Percentiles rank a stretch among this genome's conserved stretches.
These are phyloP conservation scores for Parascedosporium putredinis DNA, from an alignment of 2,329 filamentous ascomycete genomes.

Conservation along the genomic window DNA sequence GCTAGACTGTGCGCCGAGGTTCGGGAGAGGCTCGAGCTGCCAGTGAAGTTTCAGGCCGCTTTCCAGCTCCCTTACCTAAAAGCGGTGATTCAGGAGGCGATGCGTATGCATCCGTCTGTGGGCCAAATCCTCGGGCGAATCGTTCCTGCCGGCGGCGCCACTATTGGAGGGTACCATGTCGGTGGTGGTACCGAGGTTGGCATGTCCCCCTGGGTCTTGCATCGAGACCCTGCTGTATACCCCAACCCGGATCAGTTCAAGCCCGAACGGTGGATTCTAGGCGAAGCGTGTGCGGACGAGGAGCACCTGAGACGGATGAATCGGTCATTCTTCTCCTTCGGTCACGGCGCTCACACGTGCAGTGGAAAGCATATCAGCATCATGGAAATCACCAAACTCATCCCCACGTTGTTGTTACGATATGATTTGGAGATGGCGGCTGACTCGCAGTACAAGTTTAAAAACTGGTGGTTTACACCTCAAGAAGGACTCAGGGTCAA, in stretches of 20 bases:
- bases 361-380: slow-evolving; percentile 11
- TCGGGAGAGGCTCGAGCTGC: slow-evolving; percentile 13
- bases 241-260: slow-evolving; percentile 16
- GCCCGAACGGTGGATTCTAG: slow-evolving; percentile 18
- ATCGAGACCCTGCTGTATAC: slow-evolving; percentile 17
- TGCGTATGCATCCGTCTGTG: slow-evolving; percentile 35
- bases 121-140: slow-evolving; percentile 33
- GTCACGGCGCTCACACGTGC: slow-evolving; percentile 12
- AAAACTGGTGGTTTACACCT: not conserved
- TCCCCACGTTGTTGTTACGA: not conserved
- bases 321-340: slow-evolving; percentile 12
- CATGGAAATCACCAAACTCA: not conserved
- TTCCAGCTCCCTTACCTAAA: slow-evolving; percentile 21
- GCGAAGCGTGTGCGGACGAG: slow-evolving; percentile 3
- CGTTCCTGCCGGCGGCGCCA: not conserved
- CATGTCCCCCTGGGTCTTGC: slow-evolving; percentile 18
- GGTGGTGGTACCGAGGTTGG: slow-evolving; percentile 17
- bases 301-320: slow-evolving; percentile 8
- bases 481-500: not conserved
- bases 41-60: slow-evolving; percentile 14
- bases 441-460: not conserved
- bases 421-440: not conserved
- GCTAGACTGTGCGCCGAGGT: slow-evolving; percentile 13
- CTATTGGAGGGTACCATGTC: slow-evolving; percentile 16
- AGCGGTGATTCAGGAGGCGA: slow-evolving; percentile 36